Conservation (phyloP, 1,139 yeast genomes). For the Pichia sp. region DNA sequence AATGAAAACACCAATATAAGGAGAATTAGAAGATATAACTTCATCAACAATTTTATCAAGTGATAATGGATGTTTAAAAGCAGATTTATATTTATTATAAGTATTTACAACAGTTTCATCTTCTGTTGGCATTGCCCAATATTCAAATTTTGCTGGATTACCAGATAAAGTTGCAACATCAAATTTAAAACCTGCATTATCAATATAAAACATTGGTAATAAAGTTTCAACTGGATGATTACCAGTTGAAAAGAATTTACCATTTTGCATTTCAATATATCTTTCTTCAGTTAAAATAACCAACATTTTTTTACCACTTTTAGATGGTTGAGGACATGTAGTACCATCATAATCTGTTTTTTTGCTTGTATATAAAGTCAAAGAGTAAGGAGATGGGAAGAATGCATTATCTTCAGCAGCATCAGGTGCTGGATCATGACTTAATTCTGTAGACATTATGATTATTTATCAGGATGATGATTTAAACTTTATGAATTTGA, state of each 20-base stretch:
- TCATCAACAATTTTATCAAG: constrained; percentile 5
- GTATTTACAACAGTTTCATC: constrained; percentile 11
- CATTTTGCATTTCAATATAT: constrained; percentile 9
- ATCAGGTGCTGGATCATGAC: constrained; percentile 6
- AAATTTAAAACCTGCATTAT: constrained; percentile 12
- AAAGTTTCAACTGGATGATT: constrained; percentile 14
- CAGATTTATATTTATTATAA: constrained; percentile 1
- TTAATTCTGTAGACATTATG: not conserved
- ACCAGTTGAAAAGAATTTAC: constrained; percentile 14
- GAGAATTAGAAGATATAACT: constrained; percentile 1
- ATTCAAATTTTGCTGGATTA: constrained; percentile 12
- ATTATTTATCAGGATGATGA: not conserved
- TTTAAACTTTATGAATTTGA: not conserved
- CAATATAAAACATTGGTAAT: constrained; percentile 13
- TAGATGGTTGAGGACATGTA: constrained; percentile 7
- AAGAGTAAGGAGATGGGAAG: constrained; percentile 12
- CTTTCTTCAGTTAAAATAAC: constrained; percentile 12
- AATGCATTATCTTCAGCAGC: constrained; percentile 12
- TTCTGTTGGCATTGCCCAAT: constrained; percentile 15
- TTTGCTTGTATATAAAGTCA: constrained; percentile 3
- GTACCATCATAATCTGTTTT: constrained; percentile 14
- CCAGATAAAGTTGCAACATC: constrained; percentile 15
- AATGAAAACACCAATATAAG: constrained; percentile 12
- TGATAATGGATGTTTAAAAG: constrained; percentile 5
- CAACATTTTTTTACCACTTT: constrained; percentile 8